phyloP scores from a whole-genome alignment of 2,329 filamentous ascomycete genomes.

The Cadophora sp. region DNA sequence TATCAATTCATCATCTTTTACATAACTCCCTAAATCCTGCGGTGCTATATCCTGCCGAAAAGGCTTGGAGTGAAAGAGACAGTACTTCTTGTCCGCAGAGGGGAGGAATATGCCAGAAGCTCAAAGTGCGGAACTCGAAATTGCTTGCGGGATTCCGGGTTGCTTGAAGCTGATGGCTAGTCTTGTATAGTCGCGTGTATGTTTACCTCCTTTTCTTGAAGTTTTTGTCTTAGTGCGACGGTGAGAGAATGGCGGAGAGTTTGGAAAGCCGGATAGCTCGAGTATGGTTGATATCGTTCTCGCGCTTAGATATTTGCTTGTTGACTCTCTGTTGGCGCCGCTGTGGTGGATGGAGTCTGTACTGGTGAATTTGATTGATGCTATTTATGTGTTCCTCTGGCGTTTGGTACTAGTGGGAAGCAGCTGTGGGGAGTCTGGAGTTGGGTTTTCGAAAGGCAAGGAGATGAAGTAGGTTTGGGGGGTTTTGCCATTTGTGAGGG shows the following conservation, averaged over 20 bases:
- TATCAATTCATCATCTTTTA: not conserved
- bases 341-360: not conserved
- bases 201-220: not conserved
- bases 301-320: not conserved
- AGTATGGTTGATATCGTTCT: not conserved
- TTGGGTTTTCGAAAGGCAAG: not conserved
- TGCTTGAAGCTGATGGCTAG: not conserved
- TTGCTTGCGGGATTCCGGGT: not conserved
- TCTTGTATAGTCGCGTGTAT: not conserved
- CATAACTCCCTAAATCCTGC: not conserved
- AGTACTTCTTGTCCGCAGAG: not conserved
- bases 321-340: not conserved
- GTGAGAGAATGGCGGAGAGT: not conserved
- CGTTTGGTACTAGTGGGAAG: not conserved
- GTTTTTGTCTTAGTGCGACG: not conserved
- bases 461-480: not conserved
- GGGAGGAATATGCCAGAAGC: not conserved
- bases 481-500: not conserved
- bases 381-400: not conserved
- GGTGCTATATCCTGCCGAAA: not conserved
- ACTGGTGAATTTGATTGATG: not conserved
- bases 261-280: not conserved
- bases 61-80: not conserved
- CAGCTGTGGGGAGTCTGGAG: not conserved
- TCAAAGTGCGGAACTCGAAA: no score